A percentile compares a stretch with the other conserved stretches of the same genome.
Conservation (phyloP, 2,329 filamentous ascomycete genomes). For the Knufia petricola region DNA sequence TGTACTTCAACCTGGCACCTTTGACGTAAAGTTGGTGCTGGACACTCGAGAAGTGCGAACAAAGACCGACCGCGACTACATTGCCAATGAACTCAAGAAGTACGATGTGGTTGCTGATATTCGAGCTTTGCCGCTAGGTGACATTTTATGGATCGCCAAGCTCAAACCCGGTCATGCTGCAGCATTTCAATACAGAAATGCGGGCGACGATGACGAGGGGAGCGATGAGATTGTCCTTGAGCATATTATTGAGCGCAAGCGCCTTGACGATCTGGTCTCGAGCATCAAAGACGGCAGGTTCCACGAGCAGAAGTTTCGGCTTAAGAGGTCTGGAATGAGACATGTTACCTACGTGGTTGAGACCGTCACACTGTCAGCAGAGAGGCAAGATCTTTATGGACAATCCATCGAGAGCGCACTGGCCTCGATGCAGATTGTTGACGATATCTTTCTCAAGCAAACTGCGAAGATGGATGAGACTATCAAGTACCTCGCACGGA, state of each 20-base stretch:
- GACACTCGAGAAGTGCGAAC: conserved; percentile 67
- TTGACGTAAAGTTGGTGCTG: conserved; percentile 62
- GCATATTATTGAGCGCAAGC: conserved; percentile 72
- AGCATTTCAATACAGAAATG: conserved; percentile 19
- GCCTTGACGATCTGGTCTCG: conserved; percentile 66
- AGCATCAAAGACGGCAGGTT: conserved; percentile 78
- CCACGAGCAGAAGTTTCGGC: conserved; percentile 74
- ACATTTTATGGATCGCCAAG: conserved; percentile 71
- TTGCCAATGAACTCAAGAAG: conserved; percentile 60
- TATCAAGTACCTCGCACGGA: conserved; percentile 61
- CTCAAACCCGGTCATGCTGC: conserved; percentile 55
- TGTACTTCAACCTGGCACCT: conserved; percentile 52
- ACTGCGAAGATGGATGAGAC: conserved; percentile 69
- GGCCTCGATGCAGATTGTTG: conserved; percentile 66
- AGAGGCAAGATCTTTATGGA: conserved; percentile 47
- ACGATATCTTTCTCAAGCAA: conserved; percentile 69
- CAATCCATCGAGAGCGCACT: conserved; percentile 64
- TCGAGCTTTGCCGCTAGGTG: conserved; percentile 61
- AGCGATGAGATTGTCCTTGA: conserved; percentile 66
- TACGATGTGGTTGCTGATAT: conserved; percentile 57
- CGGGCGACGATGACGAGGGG: conserved; percentile 30
- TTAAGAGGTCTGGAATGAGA: conserved; percentile 61
- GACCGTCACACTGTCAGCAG: conserved; percentile 53
- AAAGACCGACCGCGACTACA: conserved; percentile 65
- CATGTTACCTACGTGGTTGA: conserved; percentile 74